phyloP scores from a whole-genome alignment of 768 basidiomycete genomes.

The Pholiota conissans region DNA sequence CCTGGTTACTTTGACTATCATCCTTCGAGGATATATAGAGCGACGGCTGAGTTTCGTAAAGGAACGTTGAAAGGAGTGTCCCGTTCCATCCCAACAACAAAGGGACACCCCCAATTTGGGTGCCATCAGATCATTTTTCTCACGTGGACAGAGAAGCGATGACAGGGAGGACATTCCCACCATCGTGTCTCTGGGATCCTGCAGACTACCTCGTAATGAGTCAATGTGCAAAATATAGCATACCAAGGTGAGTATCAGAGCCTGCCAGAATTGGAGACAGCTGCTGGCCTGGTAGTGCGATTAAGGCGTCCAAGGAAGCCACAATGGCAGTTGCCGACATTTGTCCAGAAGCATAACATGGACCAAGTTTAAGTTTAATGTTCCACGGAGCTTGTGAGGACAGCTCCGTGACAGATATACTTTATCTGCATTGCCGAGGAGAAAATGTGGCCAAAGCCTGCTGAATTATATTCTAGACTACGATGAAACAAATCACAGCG shows the following conservation, averaged over 20 bases:
- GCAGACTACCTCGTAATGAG: neutral
- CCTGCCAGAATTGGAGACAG: neutral
- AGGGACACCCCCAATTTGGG: constrained; percentile 25
- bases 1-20: neutral
- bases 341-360: neutral
- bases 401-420: too few species aligned
- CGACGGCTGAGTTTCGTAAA: neutral
- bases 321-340: neutral
- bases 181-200: constrained; percentile 6
- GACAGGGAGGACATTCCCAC: constrained; percentile 11
- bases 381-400: too few species aligned
- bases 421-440: too few species aligned
- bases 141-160: constrained; percentile 19
- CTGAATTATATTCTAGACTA: too few species aligned
- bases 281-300: neutral
- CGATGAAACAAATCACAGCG: too few species aligned
- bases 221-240: neutral
- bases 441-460: too few species aligned
- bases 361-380: too few species aligned
- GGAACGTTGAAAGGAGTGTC: constrained; percentile 12
- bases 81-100: constrained; percentile 28
- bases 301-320: neutral
- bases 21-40: neutral
- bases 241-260: neutral
- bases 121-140: constrained; percentile 13